Evolutionary conservation across 2,329 filamentous ascomycete genomes (phyloP), one percentile per base, ranked within the genome.

Genomic region (Aspergillus sclerotialis): DNA sequence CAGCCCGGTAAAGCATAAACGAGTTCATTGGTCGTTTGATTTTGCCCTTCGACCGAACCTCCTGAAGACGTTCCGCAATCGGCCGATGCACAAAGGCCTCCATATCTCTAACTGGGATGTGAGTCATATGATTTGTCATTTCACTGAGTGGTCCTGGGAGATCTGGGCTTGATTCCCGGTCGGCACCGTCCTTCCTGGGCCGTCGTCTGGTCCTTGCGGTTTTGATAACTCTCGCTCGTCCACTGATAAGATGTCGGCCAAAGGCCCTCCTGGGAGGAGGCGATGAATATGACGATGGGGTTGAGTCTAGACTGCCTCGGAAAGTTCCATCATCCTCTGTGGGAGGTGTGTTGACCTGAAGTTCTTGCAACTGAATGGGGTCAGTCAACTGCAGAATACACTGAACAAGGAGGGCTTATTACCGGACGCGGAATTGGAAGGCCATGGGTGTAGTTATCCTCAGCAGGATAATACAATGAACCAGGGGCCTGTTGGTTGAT

Each of bases 1-100:
- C 86, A 46, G 92, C 94, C 27, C 92, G 82, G 60, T 98, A 98
- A 32, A 98, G 70, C 83, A 98, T 94, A 67, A 96, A 98, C 1
- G 86, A 90, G 60, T 98, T 98, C 82, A 95, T 94, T 3, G 92
- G 89, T 18, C 92, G 75, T 51, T 90, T 87, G 47, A 96, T 75
- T 56, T 89, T 88, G 16, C 84, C 84, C 49, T 76, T 74, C 19
- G 6, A 7, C 28, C 78, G 73, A 7, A 82, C 78, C 58, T 94
- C 88, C 35, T 68, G 64, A 31, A 69, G 70, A 37, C 90, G 76
- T 5, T 72, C 72, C 37, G 85, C 80, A 2, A 69, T 63, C 7
- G 83, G 69, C 32, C 90, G 76, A 49, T 82, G 78, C 23, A 93
- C 88, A 69, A 84, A 94, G 16, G 71, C 69, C 33, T 82, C 77